Conservation (phyloP, 352 stramenopile genomes). For the Phytophthora palmivora region DNA sequence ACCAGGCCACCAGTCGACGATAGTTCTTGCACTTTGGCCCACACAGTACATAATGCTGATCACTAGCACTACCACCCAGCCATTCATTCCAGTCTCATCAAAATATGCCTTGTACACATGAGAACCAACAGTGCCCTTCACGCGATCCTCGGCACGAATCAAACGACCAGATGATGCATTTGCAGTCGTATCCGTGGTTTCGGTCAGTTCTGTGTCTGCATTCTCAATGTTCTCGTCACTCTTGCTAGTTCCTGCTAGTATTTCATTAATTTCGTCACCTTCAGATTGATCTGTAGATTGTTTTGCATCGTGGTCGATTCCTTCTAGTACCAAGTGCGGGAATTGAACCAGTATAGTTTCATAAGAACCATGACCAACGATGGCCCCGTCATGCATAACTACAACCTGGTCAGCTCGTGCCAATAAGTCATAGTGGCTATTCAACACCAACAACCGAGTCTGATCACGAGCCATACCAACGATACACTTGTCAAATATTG, state of each 20-base stretch:
- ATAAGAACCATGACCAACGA: constrained; percentile 83
- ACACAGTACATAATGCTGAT: constrained; percentile 5
- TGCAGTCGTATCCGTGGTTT: neutral
- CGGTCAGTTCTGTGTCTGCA: no score
- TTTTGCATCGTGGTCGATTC: neutral
- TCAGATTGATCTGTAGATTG: no score
- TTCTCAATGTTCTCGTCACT: no score
- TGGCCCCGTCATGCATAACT: constrained; percentile 46
- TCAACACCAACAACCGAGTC: constrained; percentile 95
- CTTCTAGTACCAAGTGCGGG: constrained; percentile 1
- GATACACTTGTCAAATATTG: constrained; percentile 93
- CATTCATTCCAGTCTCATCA: constrained; percentile 38
- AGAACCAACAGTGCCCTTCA: constrained; percentile 40
- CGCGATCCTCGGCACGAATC: constrained; percentile 42
- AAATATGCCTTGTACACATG: constrained; percentile 49
- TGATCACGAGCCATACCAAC: constrained; percentile 51
- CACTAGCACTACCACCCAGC: constrained; percentile 12
- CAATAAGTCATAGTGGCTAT: constrained; percentile 88
- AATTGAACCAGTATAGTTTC: constrained; percentile 53
- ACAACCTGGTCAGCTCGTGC: constrained; percentile 40
- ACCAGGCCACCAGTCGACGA: constrained; percentile 41
- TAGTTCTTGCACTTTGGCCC: constrained; percentile 23
- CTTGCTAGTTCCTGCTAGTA: no score
- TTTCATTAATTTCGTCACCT: no score
- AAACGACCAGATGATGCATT: constrained; percentile 9